Conservation (phyloP, 2,329 filamentous ascomycete genomes). For the Paraphoma chrysanthemicola region DNA sequence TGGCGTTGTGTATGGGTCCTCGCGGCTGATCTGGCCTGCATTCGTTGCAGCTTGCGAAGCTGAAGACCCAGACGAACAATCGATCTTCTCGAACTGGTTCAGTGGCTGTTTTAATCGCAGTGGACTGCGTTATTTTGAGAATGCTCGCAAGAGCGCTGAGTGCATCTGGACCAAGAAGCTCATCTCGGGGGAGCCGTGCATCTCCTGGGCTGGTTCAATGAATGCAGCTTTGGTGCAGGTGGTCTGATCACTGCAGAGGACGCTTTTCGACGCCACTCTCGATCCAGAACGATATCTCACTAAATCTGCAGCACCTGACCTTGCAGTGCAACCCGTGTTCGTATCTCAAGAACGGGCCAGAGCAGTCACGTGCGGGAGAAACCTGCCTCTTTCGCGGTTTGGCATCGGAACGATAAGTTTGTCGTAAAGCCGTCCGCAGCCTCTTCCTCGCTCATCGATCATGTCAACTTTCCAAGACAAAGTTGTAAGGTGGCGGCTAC, state of each 20-base stretch:
- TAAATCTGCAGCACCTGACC: background rate
- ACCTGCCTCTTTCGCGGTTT: background rate
- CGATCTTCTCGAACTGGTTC: conserved; percentile 47
- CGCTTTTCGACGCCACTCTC: background rate
- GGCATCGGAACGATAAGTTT: background rate
- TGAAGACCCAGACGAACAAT: conserved; percentile 45
- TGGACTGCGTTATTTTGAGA: conserved; percentile 42
- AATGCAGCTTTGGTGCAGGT: background rate
- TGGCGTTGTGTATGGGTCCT: conserved; percentile 40
- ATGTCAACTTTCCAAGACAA: conserved; percentile 8
- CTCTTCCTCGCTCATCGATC: background rate
- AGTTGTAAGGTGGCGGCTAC: conserved; percentile 4
- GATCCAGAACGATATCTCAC: background rate
- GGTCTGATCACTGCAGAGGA: background rate
- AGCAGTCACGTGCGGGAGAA: conserved; percentile 1
- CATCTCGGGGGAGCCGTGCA: background rate
- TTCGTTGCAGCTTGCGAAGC: conserved; percentile 56
- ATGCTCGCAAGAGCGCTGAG: conserved; percentile 31
- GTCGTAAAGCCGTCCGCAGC: background rate
- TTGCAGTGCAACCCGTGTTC: background rate
- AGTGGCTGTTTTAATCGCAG: conserved; percentile 31
- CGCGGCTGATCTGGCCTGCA: conserved; percentile 52
- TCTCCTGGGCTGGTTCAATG: conserved; percentile 12
- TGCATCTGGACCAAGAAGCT: conserved; percentile 40
- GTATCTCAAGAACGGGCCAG: background rate